Conservation (phyloP, 1,284 basidiomycete genomes). For the Mycena citricolor region DNA sequence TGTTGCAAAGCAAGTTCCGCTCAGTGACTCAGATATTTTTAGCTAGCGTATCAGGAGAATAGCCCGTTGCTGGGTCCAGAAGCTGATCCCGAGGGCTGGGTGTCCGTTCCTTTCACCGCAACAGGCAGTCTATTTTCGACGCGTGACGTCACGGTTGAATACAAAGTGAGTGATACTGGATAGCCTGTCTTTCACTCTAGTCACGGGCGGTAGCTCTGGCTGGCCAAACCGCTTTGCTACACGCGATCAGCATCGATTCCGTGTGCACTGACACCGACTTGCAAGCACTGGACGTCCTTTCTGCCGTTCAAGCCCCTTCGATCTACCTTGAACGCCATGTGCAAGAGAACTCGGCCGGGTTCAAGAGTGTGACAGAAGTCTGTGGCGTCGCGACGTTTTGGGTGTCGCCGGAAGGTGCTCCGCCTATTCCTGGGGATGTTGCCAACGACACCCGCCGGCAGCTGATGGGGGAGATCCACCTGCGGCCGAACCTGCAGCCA, state of each 20-base stretch:
- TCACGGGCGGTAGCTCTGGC: neutral
- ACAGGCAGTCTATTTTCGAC: neutral
- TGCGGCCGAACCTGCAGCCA: too few species aligned
- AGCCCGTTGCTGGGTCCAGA: conserved; percentile 1
- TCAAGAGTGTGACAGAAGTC: too few species aligned
- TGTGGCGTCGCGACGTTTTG: neutral
- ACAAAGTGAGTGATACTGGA: neutral
- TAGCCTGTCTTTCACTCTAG: neutral
- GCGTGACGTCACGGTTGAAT: neutral
- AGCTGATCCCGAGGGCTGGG: conserved; percentile 5
- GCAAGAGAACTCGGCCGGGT: neutral
- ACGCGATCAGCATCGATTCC: conserved; percentile 2
- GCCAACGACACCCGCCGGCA: too few species aligned
- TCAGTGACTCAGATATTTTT: neutral
- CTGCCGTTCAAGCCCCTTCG: neutral
- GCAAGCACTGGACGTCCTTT: conserved; percentile 5
- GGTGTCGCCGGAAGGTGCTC: too few species aligned
- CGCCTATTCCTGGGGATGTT: too few species aligned
- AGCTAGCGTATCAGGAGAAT: conserved; percentile 1
- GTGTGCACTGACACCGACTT: conserved; percentile 2
- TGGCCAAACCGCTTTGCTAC: conserved; percentile 6
- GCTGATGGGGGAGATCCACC: too few species aligned
- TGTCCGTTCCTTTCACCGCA: neutral
- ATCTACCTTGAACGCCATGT: neutral
- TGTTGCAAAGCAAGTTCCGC: neutral